Evolutionary conservation across 1,284 basidiomycete genomes (phyloP), one percentile per base, ranked within the genome.

Genomic region (Rhodotorula sp.): DNA sequence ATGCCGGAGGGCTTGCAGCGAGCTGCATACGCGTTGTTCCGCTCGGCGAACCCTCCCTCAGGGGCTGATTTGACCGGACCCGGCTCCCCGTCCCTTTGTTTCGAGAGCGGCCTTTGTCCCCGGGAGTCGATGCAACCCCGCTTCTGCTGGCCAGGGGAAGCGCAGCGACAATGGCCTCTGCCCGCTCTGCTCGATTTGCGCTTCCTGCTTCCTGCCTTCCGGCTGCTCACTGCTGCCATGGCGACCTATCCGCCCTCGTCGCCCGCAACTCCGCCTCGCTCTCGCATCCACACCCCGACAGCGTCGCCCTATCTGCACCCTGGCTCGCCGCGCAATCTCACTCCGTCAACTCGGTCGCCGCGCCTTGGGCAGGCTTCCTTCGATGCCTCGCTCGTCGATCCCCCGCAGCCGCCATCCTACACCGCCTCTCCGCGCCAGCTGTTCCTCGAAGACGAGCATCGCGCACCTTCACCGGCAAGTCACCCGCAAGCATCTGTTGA

Each of bases 351-450:
- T n/a, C 58, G 66, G 7, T 73, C 72, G 14, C 72, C 72, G 3
- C 64, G 72, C 9, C 66, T 73, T 21, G 72, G 68, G n/a, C 72
- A 73, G 42, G 59, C 66, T n/a, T 66, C 66, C 4, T 70, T 73
- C 48, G 68, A 73, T 41, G 57, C 64, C 21, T 65, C 68, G 16
- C 34, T 73, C 25, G 60, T 8, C 10, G 61, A 55, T 12, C 46
- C 68, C 4, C 49, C 55, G 5, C 19, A 45, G 23, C 44, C 53
- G 1, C 66, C 68, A 0, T 60, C 68, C 7, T 60, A 67, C 50
- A 45, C 52, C 17, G 64, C 66, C 42, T 50, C 60, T 23, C 68
- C 68, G 4, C 66, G 68, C 7, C 63, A 63, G 34, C 70, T 72
- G 55, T 70, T 66, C 42, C 21, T 55, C 16, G 48, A 34, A 7